phyloP scores from a whole-genome alignment of 164 flowering plant genomes.

The Aristolochia fimbriata region DNA sequence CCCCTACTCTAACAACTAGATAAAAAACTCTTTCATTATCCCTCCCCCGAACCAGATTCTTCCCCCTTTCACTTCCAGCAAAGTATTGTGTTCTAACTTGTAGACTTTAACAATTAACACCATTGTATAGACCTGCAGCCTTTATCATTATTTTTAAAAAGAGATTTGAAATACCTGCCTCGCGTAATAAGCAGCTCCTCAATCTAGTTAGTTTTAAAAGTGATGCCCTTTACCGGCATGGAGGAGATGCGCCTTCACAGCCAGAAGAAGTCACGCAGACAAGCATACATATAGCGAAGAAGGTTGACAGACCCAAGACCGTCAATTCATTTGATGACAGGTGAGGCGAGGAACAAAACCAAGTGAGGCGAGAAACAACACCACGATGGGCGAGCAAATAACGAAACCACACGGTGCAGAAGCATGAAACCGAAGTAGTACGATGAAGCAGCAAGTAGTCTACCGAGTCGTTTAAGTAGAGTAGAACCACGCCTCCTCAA shows the following conservation, averaged over 20 bases:
- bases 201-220: neutral
- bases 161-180: constrained; percentile 1
- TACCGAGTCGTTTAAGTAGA: constrained; percentile 13
- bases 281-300: neutral
- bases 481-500: constrained; percentile 48
- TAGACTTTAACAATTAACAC: no score
- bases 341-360: neutral
- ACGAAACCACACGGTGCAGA: constrained; percentile 25
- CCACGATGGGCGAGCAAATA: constrained; percentile 8
- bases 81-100: neutral
- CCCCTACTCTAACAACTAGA: no score
- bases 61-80: neutral
- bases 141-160: neutral
- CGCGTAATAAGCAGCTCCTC: neutral
- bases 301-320: neutral
- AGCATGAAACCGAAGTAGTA: constrained; percentile 41
- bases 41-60: no score
- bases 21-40: no score
- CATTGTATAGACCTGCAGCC: no score
- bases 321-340: constrained; percentile 2
- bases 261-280: constrained; percentile 8
- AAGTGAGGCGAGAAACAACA: neutral
- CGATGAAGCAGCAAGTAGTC: constrained; percentile 39
- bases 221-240: constrained; percentile 5
- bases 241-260: constrained; percentile 7